phyloP scores from a whole-genome alignment of 2,329 filamentous ascomycete species.

The Rhexocercosporidium sp. region DNA sequence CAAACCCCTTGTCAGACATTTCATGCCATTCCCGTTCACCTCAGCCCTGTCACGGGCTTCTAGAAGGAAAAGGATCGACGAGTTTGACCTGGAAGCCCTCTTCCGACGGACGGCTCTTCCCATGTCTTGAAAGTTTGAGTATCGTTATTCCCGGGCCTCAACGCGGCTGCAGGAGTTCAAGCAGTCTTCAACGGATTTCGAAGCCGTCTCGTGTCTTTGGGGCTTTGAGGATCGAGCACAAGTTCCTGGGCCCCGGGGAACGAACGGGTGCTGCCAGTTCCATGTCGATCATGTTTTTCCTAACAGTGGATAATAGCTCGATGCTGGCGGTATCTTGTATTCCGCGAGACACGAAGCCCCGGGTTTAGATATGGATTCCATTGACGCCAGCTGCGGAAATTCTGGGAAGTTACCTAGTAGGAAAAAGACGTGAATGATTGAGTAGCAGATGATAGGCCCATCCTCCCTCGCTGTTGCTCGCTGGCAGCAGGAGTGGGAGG shows the following conservation, averaged over 20 bases:
- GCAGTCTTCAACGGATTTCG: not conserved
- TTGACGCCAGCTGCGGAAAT: not conserved
- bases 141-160: not conserved
- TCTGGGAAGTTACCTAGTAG: no score
- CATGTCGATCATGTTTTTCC: not conserved
- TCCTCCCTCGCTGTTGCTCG: no score
- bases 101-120: not conserved
- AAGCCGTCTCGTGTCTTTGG: not conserved
- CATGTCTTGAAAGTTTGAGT: not conserved
- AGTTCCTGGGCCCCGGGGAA: not conserved
- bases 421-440: not conserved
- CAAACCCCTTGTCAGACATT: constrained; percentile 23
- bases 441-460: not conserved
- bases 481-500: not conserved
- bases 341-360: constrained; percentile 12
- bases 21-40: constrained; percentile 21
- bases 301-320: no score
- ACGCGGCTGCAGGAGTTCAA: not conserved
- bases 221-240: not conserved
- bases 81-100: not conserved
- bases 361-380: constrained; percentile 17
- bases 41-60: constrained; percentile 18
- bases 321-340: no score
- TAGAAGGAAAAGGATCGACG: constrained; percentile 27
- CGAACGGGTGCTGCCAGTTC: not conserved